These are phyloP conservation scores for Misopates orontium DNA, from an alignment of 257 asterid genomes.

Conservation along the genomic window DNA sequence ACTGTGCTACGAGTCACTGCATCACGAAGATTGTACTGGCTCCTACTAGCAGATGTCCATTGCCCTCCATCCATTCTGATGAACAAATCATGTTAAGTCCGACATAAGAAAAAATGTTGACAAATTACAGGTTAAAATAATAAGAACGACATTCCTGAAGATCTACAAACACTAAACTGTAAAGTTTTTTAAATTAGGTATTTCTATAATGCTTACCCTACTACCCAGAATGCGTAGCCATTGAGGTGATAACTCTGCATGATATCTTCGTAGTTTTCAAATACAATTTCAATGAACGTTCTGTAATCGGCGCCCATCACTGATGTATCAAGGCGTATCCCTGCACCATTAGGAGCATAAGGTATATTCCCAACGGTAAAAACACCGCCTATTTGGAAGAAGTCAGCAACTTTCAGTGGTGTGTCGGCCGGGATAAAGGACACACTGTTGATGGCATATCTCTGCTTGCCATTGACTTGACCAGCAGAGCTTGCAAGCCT, in stretches of 20 bases:
- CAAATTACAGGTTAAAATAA: too few relatives aligned
- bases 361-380: conserved; percentile 63
- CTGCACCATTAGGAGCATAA: conserved; percentile 70
- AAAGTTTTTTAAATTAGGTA: too few relatives aligned
- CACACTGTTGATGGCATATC: conserved; percentile 83
- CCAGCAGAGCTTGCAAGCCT: conserved; percentile 71
- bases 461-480: conserved; percentile 64
- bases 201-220: conserved; percentile 68
- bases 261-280: conserved; percentile 68
- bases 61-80: conserved; percentile 93
- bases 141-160: too few relatives aligned
- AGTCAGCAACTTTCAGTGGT: conserved; percentile 77
- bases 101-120: too few relatives aligned
- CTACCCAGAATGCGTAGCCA: conserved; percentile 87
- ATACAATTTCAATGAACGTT: conserved; percentile 65
- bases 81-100: conserved; percentile 15
- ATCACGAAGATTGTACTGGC: conserved; percentile 76
- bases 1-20: conserved; percentile 78
- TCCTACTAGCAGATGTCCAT: conserved; percentile 63
- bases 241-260: conserved; percentile 80
- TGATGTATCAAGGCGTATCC: conserved; percentile 73
- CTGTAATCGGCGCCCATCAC: conserved; percentile 76
- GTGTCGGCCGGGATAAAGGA: conserved; percentile 69
- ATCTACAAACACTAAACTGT: too few relatives aligned
- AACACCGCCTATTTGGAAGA: conserved; percentile 69